Conservation (phyloP, 257 asterid genomes). For the Capsicum chinense region DNA sequence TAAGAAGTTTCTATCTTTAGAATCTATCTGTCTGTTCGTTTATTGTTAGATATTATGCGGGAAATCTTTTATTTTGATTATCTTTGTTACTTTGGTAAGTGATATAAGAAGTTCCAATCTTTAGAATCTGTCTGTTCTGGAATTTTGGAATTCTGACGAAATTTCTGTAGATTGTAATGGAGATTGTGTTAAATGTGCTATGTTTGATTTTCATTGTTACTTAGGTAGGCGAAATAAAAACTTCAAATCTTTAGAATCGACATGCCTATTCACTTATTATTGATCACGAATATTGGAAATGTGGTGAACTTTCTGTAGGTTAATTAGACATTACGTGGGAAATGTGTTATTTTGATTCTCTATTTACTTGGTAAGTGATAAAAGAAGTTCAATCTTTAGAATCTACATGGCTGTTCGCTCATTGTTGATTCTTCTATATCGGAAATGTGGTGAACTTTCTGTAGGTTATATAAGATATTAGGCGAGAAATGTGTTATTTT, state of each 20-base stretch:
- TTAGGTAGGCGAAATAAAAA: constrained; percentile 57
- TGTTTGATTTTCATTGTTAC: constrained; percentile 43
- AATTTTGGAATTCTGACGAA: not conserved
- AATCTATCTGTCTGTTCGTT: no score
- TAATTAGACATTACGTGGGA: not conserved
- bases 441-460: no score
- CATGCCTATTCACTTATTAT: not conserved
- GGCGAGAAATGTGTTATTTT: no score
- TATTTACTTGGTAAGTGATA: no score
- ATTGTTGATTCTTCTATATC: no score
- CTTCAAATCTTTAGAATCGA: constrained; percentile 32
- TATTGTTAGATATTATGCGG: no score
- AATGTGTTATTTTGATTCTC: not conserved
- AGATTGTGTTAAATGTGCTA: not conserved
- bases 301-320: constrained; percentile 14
- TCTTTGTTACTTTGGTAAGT: constrained; percentile 68
- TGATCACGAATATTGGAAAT: not conserved
- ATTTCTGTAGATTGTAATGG: not conserved
- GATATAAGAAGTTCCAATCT: constrained; percentile 32
- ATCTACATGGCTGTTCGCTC: no score
- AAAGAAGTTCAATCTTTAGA: no score
- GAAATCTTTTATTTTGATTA: constrained; percentile 3
- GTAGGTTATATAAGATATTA: no score
- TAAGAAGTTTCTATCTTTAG: no score
- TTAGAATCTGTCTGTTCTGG: constrained; percentile 4